A percentile compares a stretch with the other conserved stretches of the same genome.
phyloP scores from a whole-genome alignment of 345 rosid genomes.

The Noccaea caerulescens region DNA sequence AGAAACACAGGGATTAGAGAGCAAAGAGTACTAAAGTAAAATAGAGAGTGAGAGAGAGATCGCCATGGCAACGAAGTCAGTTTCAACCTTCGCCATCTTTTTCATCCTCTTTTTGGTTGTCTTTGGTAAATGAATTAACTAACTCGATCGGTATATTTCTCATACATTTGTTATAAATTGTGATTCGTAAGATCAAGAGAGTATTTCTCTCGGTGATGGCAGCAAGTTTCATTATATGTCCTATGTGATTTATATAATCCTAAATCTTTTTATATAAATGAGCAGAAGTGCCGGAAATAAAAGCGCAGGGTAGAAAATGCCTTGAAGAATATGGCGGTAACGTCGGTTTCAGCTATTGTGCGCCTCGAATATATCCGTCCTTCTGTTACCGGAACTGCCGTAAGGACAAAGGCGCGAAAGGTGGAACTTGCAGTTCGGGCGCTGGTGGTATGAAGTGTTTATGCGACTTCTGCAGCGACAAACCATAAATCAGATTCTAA shows the following conservation, averaged over 20 bases:
- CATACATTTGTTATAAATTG: too few species aligned
- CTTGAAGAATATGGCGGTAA: constrained; percentile 34
- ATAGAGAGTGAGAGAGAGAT: neutral
- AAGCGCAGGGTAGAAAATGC: constrained; percentile 32
- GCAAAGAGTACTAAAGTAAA: too few species aligned
- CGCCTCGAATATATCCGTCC: constrained; percentile 34
- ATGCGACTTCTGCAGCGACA: constrained; percentile 31
- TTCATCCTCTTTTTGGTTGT: constrained; percentile 28
- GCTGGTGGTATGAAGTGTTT: constrained; percentile 15
- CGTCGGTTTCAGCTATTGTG: constrained; percentile 38
- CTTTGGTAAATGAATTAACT: constrained; percentile 24
- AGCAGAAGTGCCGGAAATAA: constrained; percentile 33
- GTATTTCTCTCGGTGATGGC: too few species aligned
- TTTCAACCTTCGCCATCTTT: neutral
- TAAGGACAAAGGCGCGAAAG: constrained; percentile 9
- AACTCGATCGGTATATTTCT: too few species aligned
- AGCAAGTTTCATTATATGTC: too few species aligned
- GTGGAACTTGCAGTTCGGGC: constrained; percentile 32
- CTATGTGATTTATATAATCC: too few species aligned
- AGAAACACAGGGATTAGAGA: neutral
- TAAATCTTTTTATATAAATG: neutral
- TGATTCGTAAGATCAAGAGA: too few species aligned
- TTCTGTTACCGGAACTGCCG: constrained; percentile 30
- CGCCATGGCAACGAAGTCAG: too few species aligned
- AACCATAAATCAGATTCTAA: neutral